Base-by-base conservation (phyloP, 768 basidiomycete genomes). In the Podaxis rugospora region DNA sequence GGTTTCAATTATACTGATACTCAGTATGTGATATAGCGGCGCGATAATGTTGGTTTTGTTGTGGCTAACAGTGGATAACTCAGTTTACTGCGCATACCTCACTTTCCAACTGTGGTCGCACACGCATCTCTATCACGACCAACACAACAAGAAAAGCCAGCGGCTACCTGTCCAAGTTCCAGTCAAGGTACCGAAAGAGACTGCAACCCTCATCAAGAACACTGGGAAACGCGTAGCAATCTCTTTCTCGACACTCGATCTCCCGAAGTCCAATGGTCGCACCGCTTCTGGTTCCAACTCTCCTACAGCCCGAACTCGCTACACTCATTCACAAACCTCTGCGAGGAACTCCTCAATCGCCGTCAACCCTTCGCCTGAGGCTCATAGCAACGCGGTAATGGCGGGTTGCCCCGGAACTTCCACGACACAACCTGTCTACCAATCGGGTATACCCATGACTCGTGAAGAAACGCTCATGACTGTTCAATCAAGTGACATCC, bases 41-140 rank as follows among this genome's bases (percentile, higher is more conserved):
- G 10, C 25, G 25, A 18, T 37, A 11, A 46, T 42, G 21, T 47
- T 28, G 5, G 25, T 46, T n/a, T 13, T 39, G 53, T 32, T 9
- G 7, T 2, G 57, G 63, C 36, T 36, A 61, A 47, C 14, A 2
- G 25, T 59, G 27, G 35, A 18, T 28, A 9, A n/a, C 10, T 62
- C 53, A 92, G 90, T 92, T 62, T 94, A 95, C 66, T 69, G 71
- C 16, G 74, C 75, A 18, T 92, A 90, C 66, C 80, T 94, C 16
- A 71, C 89, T 62, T 93, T 93, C 73, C 92, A 93, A 69, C 75
- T 92, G 2, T 89, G 79, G 75, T 92, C 91, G 0, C 92, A 94
- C 69, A 83, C 86, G 3, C 76, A 85, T 64, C 77, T 94, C 14
- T 94, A 90, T 64, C 74, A 72, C 61, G 82, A 86, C 57, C 63